Conservation (phyloP, 2,329 filamentous ascomycete genomes). For the Bisporella sp. region DNA sequence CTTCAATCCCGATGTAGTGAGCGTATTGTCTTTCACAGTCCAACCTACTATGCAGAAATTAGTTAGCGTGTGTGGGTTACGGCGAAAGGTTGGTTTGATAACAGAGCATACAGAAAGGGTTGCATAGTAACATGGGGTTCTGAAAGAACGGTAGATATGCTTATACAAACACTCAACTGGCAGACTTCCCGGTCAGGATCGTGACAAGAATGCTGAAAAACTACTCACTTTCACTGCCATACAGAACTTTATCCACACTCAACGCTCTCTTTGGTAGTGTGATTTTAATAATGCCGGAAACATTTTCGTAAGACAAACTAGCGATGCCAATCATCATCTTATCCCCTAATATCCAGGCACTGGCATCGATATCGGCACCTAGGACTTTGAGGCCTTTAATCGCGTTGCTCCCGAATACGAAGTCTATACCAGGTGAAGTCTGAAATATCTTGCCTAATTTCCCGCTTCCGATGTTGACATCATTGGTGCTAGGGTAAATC, state of each 20-base stretch:
- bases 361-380: slow-evolving; percentile 27
- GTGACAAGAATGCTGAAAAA: too few species aligned
- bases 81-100: too few species aligned
- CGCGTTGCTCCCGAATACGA: slow-evolving; percentile 28
- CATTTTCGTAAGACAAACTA: slow-evolving; percentile 26
- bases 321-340: slow-evolving; percentile 33
- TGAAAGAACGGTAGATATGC: too few species aligned
- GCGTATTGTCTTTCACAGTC: slow-evolving; percentile 10
- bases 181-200: too few species aligned
- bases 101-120: too few species aligned
- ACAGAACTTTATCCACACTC: slow-evolving; percentile 11
- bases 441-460: slow-evolving; percentile 34
- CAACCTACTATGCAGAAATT: slow-evolving; percentile 4
- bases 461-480: slow-evolving; percentile 24
- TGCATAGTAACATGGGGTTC: too few species aligned
- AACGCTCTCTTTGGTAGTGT: slow-evolving; percentile 10
- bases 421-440: slow-evolving; percentile 23
- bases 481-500: slow-evolving; percentile 35
- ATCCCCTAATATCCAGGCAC: slow-evolving; percentile 31
- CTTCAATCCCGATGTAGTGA: slow-evolving; percentile 16
- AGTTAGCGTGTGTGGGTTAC: too few species aligned
- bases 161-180: too few species aligned
- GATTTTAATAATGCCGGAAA: slow-evolving; percentile 7
- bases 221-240: slow-evolving; percentile 8
- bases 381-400: slow-evolving; percentile 12